Percentiles rank a stretch among this genome's conserved stretches.
These are phyloP conservation scores for Amanita brunnescens DNA, from an alignment of 768 basidiomycete species.

Conservation along the genomic window DNA sequence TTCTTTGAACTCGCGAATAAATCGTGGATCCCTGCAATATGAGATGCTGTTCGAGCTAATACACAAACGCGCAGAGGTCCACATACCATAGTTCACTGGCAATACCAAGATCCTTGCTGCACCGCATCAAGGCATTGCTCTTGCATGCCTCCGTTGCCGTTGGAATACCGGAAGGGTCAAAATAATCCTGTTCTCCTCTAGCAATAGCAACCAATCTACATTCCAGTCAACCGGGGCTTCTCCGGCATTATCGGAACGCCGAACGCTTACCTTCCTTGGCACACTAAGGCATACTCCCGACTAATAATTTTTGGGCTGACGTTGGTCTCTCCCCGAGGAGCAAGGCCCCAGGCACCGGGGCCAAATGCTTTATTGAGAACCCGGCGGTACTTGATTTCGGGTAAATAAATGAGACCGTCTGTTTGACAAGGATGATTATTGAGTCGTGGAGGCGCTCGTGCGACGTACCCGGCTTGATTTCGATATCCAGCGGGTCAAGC, in stretches of 20 bases:
- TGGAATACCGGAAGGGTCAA: conserved; percentile 81
- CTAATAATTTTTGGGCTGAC: conserved; percentile 84
- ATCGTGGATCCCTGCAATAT: conserved; percentile 77
- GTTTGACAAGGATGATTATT: neutral
- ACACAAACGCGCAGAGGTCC: neutral
- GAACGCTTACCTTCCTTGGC: conserved; percentile 68
- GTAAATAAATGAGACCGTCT: conserved; percentile 94
- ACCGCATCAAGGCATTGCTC: conserved; percentile 95
- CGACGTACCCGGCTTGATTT: conserved; percentile 86
- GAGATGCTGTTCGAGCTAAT: neutral
- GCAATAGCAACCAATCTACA: conserved; percentile 80
- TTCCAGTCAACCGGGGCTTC: neutral
- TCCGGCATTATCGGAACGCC: neutral
- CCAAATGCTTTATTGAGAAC: conserved; percentile 91
- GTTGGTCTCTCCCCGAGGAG: conserved; percentile 87
- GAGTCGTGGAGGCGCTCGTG: neutral
- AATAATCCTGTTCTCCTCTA: conserved; percentile 94
- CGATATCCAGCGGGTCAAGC: conserved; percentile 70
- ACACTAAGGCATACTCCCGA: conserved; percentile 91
- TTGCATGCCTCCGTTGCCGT: conserved; percentile 95
- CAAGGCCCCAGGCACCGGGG: conserved; percentile 95
- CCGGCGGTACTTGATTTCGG: conserved; percentile 94
- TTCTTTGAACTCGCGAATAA: conserved; percentile 87
- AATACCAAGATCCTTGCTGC: conserved; percentile 93
- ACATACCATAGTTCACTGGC: conserved; percentile 91